Conservation (phyloP, 2,329 filamentous ascomycete genomes). For the Neoscytalidium dimidiatum region DNA sequence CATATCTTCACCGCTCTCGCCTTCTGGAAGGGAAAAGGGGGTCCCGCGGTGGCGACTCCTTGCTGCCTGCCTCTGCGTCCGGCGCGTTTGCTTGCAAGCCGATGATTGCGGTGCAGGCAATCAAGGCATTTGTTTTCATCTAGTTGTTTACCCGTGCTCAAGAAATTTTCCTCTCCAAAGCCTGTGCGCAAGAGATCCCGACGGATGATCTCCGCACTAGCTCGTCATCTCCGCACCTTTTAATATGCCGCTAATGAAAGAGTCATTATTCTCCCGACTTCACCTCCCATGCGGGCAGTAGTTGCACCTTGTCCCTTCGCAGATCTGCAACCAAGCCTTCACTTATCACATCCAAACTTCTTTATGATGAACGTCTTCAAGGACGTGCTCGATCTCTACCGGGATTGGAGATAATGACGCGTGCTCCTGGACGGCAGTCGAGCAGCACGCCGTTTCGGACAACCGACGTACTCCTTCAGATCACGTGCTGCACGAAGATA, state of each 20-base stretch:
- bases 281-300: background rate
- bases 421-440: too few relatives aligned
- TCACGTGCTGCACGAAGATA: too few relatives aligned
- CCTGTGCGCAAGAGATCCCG: background rate
- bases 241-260: too few relatives aligned
- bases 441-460: too few relatives aligned
- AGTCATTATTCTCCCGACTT: background rate
- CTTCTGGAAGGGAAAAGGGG: background rate
- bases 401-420: too few relatives aligned
- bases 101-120: background rate
- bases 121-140: background rate
- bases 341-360: too few relatives aligned
- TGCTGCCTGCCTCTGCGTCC: background rate
- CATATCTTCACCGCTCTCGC: background rate
- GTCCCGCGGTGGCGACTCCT: background rate
- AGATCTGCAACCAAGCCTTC: too few relatives aligned
- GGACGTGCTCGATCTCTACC: too few relatives aligned
- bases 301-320: background rate
- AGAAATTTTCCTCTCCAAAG: background rate
- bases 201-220: constrained; percentile 8
- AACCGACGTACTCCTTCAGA: too few relatives aligned
- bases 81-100: background rate
- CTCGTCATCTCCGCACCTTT: background rate
- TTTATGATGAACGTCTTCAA: too few relatives aligned
- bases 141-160: background rate